Percentiles rank a stretch among this genome's conserved stretches.
Evolutionary conservation across 352 stramenopile genomes (phyloP).

Genomic region (Phytopythium cucurbitacearum): DNA sequence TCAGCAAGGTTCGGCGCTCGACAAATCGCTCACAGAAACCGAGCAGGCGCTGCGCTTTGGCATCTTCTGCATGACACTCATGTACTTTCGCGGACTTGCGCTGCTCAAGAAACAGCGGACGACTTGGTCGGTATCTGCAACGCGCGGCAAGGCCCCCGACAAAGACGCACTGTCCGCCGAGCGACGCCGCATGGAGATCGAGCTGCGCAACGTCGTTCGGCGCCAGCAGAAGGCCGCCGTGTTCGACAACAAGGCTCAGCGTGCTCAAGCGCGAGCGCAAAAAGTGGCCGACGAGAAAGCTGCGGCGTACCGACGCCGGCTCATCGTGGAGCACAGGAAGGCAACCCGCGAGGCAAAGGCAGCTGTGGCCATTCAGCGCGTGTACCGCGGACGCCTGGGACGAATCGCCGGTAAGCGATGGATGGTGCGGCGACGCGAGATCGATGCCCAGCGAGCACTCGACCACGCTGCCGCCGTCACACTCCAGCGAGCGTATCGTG

Average conservation of each 20-base stretch:
- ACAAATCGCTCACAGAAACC: conserved; percentile 74
- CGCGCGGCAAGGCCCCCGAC: not conserved
- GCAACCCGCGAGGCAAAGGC: conserved; percentile 52
- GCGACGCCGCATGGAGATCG: conserved; percentile 44
- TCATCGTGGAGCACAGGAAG: conserved; percentile 61
- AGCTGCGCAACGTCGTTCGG: conserved; percentile 36
- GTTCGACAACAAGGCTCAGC: conserved; percentile 57
- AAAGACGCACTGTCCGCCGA: conserved; percentile 13
- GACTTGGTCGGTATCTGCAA: conserved; percentile 59
- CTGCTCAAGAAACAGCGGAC: conserved; percentile 84
- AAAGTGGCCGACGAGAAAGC: conserved; percentile 64
- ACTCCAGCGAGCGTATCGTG: conserved; percentile 86
- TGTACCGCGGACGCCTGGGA: conserved; percentile 77
- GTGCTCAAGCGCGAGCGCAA: conserved; percentile 51
- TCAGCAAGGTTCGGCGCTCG: conserved; percentile 54
- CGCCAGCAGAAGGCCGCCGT: conserved; percentile 31
- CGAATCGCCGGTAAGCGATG: conserved; percentile 78
- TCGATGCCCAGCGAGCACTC: conserved; percentile 78
- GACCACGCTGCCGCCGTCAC: conserved; percentile 72
- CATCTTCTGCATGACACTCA: conserved; percentile 94
- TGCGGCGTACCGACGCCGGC: conserved; percentile 49
- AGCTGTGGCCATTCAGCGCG: conserved; percentile 58
- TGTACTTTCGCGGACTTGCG: conserved; percentile 93
- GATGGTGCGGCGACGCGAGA: conserved; percentile 78
- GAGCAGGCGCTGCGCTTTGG: conserved; percentile 95